Evolutionary conservation across 2,329 filamentous ascomycete genomes (phyloP).

Genomic region (Fusarium redolens): DNA sequence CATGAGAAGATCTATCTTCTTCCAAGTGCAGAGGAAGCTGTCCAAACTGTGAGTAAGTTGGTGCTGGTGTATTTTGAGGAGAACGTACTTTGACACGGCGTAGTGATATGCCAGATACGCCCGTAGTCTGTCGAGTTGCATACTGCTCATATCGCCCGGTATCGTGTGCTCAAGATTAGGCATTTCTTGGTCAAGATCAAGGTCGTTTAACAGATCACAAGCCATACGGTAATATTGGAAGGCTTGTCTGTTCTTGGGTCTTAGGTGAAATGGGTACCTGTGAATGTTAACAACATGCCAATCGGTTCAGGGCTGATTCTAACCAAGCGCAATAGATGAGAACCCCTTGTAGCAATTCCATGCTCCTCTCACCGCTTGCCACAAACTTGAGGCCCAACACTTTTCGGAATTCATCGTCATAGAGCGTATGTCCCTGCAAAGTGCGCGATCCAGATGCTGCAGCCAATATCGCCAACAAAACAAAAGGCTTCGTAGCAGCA

Average conservation of each 20-base stretch:
- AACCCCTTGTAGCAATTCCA: constrained; percentile 68
- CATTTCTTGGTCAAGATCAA: constrained; percentile 59
- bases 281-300: background rate
- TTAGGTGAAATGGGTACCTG: constrained; percentile 67
- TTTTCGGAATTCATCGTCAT: constrained; percentile 69
- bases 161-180: constrained; percentile 5
- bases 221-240: constrained; percentile 65
- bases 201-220: constrained; percentile 60
- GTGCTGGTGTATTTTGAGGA: background rate
- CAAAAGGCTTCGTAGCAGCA: constrained; percentile 61
- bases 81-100: constrained; percentile 54
- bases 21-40: constrained; percentile 56
- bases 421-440: constrained; percentile 63
- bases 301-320: constrained; percentile 3
- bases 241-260: constrained; percentile 62
- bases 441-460: constrained; percentile 60
- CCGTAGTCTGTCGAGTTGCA: constrained; percentile 57
- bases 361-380: constrained; percentile 64
- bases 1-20: constrained; percentile 45
- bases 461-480: constrained; percentile 65
- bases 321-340: constrained; percentile 69
- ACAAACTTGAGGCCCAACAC: constrained; percentile 67
- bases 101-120: constrained; percentile 61
- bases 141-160: constrained; percentile 4
- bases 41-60: constrained; percentile 19